Base-by-base conservation (phyloP, 2,329 filamentous ascomycete genomes). In the Aspergillus latus region DNA sequence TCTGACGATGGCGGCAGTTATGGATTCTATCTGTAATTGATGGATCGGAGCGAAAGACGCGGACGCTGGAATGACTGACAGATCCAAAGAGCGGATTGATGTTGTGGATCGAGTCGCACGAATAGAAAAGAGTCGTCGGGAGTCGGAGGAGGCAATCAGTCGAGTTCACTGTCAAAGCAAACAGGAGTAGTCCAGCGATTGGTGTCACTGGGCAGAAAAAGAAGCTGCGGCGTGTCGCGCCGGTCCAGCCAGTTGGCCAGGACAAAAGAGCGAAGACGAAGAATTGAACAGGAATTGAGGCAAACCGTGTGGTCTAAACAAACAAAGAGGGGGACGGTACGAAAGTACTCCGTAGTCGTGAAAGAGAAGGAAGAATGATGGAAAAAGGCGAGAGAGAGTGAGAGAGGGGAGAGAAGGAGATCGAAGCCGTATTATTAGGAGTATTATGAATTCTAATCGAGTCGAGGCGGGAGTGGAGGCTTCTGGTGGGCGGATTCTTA, bases 161-260 rank as follows among this genome's bases (percentile, higher is more conserved):
- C 30, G 29, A 47, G 54, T 55, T 60, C 16, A 53, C 58, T 60
- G 43, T 58, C 55, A 55, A 57, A 58, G 58, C 58, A 58, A 60
- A 60, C 58, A 60, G 53, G 11, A 40, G 44, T 15, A 48, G 42
- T 34, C 28, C 21, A 29, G 30, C 36, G 43, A 43, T 57, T 42
- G 54, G 49, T 43, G 49, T 36, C 43, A 57, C 30, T 53, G 39
- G 30, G 32, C 51, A 34, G 43, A 36, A 26, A 47, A 43, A n/a
- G 48, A 46, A 50, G 45, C 34, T 45, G 39, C 42, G 21, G 21
- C 42, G 28, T 40, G 49, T 47, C 13, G 36, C 46, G 39, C 42
- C 36, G 48, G 46, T 34, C 7, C 16, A 44, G 21, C 21, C 21
- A 21, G 21, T 21, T 21, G 21, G 26, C 44, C 21, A 21, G 30